Conservation (phyloP, 1,284 basidiomycete species). For the Coniferiporia sulphurascens region DNA sequence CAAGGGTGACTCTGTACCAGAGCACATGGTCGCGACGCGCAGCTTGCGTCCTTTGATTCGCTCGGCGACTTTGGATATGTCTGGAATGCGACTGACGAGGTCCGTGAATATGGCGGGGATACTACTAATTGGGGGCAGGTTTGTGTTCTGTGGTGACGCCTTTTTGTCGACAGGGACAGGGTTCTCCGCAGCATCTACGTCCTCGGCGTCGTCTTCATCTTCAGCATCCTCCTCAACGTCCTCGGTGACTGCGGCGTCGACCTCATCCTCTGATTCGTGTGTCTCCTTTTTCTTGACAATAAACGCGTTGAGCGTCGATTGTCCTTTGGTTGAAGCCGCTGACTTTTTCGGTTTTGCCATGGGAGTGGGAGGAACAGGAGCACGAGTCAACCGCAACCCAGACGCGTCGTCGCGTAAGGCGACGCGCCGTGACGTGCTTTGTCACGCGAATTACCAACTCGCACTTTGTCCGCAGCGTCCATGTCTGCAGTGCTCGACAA, state of each 20-base stretch:
- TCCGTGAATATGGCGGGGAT: constrained; percentile 85
- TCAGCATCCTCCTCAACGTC: constrained; percentile 2
- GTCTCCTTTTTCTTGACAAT: constrained; percentile 33
- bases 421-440: neutral
- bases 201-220: neutral
- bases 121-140: constrained; percentile 77
- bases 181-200: constrained; percentile 29
- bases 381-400: neutral
- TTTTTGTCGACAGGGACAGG: constrained; percentile 27
- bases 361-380: constrained; percentile 1
- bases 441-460: neutral
- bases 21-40: constrained; percentile 96
- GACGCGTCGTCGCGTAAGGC: neutral
- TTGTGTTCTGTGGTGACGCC: constrained; percentile 46
- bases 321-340: constrained; percentile 38
- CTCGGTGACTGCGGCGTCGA: constrained; percentile 23
- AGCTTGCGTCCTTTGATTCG: constrained; percentile 77
- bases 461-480: neutral
- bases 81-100: constrained; percentile 67
- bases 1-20: constrained; percentile 91
- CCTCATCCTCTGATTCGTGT: constrained; percentile 17
- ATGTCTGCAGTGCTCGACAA: constrained; percentile 11
- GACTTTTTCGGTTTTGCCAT: constrained; percentile 42
- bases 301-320: constrained; percentile 53
- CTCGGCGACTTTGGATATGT: constrained; percentile 65